A percentile compares a stretch with the other conserved stretches of the same genome.
Conservation (phyloP, 208 protist species). For the Crithidia bombi region DNA sequence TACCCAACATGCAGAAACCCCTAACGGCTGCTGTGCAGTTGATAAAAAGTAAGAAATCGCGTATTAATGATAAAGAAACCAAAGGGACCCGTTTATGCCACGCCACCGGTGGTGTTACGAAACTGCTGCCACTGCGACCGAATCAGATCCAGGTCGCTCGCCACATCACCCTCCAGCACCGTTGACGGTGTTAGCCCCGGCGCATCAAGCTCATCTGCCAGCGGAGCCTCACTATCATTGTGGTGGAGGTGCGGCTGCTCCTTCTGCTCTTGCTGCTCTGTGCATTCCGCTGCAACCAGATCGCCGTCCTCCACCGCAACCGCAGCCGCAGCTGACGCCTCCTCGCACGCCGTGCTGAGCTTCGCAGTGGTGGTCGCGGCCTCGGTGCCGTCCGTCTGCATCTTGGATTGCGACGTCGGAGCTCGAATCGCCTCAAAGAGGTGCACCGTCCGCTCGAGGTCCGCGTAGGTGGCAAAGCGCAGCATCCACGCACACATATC, state of each 20-base stretch:
- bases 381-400: background rate
- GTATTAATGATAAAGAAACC: too few relatives aligned
- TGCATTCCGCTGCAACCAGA: background rate
- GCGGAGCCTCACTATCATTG: background rate
- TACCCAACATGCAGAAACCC: too few relatives aligned
- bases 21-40: too few relatives aligned
- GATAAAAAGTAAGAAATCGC: too few relatives aligned
- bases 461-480: conserved; percentile 15
- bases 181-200: background rate
- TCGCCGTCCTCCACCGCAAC: background rate
- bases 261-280: too few relatives aligned
- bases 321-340: background rate
- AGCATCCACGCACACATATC: conserved; percentile 7
- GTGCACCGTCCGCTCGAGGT: conserved; percentile 9
- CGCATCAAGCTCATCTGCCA: background rate
- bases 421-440: background rate
- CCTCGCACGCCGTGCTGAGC: too few relatives aligned
- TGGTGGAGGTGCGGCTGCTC: too few relatives aligned
- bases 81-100: background rate
- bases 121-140: conserved; percentile 12
- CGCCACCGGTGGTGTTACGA: background rate
- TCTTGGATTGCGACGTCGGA: background rate
- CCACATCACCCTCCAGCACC: conserved; percentile 12
- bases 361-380: too few relatives aligned
- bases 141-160: conserved; percentile 5